Conservation (phyloP, 495 filamentous ascomycete species). For the Lasiosphaeria ovina region DNA sequence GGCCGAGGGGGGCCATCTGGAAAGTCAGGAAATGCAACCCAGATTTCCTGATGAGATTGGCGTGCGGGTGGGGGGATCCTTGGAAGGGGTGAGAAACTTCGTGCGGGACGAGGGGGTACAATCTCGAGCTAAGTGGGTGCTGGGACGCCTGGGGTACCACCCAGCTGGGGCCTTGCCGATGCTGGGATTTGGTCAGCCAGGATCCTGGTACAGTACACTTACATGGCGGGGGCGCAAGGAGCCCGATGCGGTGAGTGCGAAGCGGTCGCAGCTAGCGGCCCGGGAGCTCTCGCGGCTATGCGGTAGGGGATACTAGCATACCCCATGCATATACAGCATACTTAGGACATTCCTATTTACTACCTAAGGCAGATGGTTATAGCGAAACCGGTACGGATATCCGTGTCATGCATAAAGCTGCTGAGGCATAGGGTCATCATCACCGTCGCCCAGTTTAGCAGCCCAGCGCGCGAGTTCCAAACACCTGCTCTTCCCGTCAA, state of each 20-base stretch:
- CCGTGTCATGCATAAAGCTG: no score
- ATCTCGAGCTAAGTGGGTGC: conserved; percentile 21
- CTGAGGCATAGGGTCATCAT: no score
- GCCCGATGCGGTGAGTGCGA: conserved; percentile 22
- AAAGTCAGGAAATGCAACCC: conserved; percentile 22
- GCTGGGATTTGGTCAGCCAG: conserved; percentile 21
- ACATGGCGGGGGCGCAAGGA: background rate
- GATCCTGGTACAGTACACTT: conserved; percentile 13
- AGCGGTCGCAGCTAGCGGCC: conserved; percentile 17
- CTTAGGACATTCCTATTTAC: background rate
- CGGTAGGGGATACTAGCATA: background rate
- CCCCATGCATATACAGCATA: no score
- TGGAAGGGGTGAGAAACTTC: conserved; percentile 1
- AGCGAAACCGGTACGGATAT: no score
- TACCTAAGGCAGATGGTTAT: no score
- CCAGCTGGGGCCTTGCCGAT: conserved; percentile 22
- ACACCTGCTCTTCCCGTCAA: no score
- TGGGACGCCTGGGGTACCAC: conserved; percentile 24
- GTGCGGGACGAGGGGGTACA: conserved; percentile 24
- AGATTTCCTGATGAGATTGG: conserved; percentile 28
- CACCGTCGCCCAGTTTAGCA: no score
- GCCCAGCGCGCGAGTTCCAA: no score
- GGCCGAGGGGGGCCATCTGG: conserved; percentile 17
- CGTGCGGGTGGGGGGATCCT: conserved; percentile 16
- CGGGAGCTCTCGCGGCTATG: conserved; percentile 4